phyloP scores from a whole-genome alignment of 2,329 filamentous ascomycete genomes.

The Ophiobolus disseminans region DNA sequence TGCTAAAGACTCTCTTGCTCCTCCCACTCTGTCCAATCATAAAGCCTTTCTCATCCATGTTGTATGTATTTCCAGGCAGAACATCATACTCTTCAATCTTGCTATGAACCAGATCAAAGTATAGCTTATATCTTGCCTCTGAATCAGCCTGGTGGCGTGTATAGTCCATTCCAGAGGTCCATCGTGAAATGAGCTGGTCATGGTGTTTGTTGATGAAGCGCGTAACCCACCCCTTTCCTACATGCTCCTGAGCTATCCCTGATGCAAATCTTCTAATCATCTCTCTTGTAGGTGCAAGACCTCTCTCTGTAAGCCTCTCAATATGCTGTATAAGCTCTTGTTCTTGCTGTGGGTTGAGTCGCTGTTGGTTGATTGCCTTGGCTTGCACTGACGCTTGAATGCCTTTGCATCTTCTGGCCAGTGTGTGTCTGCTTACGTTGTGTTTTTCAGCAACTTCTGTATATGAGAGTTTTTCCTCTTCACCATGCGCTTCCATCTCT shows the following conservation, averaged over 20 bases:
- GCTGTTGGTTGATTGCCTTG: conserved; percentile 4
- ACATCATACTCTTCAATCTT: not conserved
- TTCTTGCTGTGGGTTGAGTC: conserved; percentile 4
- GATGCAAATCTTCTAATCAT: not conserved
- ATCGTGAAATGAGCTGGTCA: not conserved
- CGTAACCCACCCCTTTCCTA: not conserved
- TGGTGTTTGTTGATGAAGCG: not conserved
- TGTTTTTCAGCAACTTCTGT: conserved; percentile 3
- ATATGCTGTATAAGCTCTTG: not conserved
- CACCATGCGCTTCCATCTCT: not conserved
- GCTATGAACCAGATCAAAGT: not conserved
- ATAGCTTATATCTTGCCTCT: not conserved
- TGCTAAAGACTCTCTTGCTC: not conserved
- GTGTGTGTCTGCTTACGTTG: conserved; percentile 2
- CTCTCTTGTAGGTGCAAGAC: not conserved
- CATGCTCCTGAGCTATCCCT: not conserved
- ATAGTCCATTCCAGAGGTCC: not conserved
- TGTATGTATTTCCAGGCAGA: not conserved
- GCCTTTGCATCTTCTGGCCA: not conserved
- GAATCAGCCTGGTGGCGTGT: not conserved
- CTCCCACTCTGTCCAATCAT: not conserved
- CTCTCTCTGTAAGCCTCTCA: not conserved
- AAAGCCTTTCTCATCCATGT: too few relatives aligned
- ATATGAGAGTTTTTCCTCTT: conserved; percentile 1
- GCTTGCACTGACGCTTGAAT: not conserved